Percentiles rank a stretch among this genome's conserved stretches.
Evolutionary conservation across 2,329 filamentous ascomycete species (phyloP).

Genomic region (Botrytis tulipae): DNA sequence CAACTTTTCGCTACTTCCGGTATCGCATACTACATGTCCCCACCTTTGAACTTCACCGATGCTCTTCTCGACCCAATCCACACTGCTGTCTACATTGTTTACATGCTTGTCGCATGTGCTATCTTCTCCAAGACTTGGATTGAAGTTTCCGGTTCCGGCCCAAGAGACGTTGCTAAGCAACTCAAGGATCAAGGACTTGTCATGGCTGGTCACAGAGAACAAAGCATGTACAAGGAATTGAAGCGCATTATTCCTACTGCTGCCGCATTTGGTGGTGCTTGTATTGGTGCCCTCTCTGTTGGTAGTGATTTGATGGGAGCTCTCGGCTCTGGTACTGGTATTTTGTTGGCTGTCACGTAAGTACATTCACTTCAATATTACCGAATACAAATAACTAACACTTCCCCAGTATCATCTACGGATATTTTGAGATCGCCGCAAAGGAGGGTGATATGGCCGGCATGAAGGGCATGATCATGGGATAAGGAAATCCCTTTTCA

Average conservation of each 20-base stretch:
- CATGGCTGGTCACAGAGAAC: constrained; percentile 98
- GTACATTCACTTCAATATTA: constrained; percentile 42
- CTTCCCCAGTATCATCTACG: constrained; percentile 82
- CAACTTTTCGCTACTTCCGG: constrained; percentile 93
- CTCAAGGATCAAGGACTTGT: constrained; percentile 99
- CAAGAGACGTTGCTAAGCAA: constrained; percentile 98
- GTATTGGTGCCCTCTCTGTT: constrained; percentile 96
- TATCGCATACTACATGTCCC: constrained; percentile 99
- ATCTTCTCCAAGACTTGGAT: constrained; percentile 99
- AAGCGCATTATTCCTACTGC: constrained; percentile 99
- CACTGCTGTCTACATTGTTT: constrained; percentile 90
- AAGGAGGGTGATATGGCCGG: constrained; percentile 95
- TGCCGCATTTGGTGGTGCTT: constrained; percentile 96
- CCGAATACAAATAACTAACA: constrained; percentile 40
- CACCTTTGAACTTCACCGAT: constrained; percentile 95
- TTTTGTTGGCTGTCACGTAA: constrained; percentile 96
- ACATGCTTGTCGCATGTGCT: constrained; percentile 97
- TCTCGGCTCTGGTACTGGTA: constrained; percentile 95
- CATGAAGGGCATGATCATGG: constrained; percentile 72
- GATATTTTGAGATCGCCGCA: constrained; percentile 98
- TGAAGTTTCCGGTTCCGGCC: constrained; percentile 96
- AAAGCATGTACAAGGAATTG: constrained; percentile 99
- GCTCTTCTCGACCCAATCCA: constrained; percentile 96
- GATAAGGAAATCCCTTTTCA: constrained; percentile 44
- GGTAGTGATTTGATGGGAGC: constrained; percentile 94